phyloP scores from a whole-genome alignment of 805 yeast species.

The Candida taoyuanica region DNA sequence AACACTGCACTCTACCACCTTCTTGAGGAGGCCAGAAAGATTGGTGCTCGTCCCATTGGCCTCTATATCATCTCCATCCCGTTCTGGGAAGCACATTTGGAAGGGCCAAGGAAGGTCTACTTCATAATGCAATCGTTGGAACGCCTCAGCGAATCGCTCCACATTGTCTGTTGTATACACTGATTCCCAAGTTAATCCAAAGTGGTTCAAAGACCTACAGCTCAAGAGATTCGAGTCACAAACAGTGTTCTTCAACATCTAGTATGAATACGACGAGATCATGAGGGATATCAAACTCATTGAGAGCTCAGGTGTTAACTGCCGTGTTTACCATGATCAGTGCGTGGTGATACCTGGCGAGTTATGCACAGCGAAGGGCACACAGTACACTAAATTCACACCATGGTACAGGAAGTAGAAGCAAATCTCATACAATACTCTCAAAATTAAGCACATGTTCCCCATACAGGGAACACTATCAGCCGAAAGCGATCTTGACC shows the following conservation, averaged over 20 bases:
- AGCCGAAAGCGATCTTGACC: too few relatives aligned
- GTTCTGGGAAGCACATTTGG: constrained; percentile 38
- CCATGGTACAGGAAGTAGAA: constrained; percentile 47
- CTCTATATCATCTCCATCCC: constrained; percentile 39
- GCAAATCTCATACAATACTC: constrained; percentile 5
- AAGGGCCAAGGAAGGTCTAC: constrained; percentile 39
- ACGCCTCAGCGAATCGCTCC: constrained; percentile 29
- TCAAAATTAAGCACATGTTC: constrained; percentile 6
- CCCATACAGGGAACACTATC: too few relatives aligned
- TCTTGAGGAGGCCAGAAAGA: constrained; percentile 28
- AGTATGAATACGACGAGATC: constrained; percentile 34
- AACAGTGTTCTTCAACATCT: constrained; percentile 29
- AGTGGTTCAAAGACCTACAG: constrained; percentile 24
- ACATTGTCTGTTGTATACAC: constrained; percentile 24
- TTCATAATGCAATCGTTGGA: constrained; percentile 34
- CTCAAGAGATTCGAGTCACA: constrained; percentile 9
- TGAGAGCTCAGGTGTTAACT: constrained; percentile 11
- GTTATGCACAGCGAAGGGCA: constrained; percentile 38
- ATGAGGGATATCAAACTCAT: constrained; percentile 28
- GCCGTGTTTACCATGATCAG: constrained; percentile 34
- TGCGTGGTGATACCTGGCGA: constrained; percentile 40
- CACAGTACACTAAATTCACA: constrained; percentile 42
- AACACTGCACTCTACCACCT: constrained; percentile 39
- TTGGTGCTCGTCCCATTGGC: constrained; percentile 34
- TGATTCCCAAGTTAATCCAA: constrained; percentile 13